Evolutionary conservation across 2,329 filamentous ascomycete species (phyloP).

Genomic region (Talaromyces marneffei): DNA sequence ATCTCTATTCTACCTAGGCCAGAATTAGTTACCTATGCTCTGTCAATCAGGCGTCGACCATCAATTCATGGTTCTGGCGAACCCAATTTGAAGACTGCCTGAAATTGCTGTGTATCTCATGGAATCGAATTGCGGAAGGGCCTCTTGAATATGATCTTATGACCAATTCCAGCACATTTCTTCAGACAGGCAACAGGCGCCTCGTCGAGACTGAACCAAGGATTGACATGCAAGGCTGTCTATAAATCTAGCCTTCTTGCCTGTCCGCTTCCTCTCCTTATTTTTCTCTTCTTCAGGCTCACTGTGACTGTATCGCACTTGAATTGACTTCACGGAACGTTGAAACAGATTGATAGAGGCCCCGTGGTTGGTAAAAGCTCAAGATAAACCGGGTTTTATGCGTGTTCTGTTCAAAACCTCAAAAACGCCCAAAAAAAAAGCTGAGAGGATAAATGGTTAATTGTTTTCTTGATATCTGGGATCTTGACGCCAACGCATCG

Average conservation of each 20-base stretch:
- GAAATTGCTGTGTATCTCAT: background rate
- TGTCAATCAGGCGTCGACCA: background rate
- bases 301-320: conserved; percentile 7
- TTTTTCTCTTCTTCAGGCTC: conserved; percentile 2
- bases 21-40: background rate
- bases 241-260: background rate
- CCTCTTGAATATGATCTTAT: background rate
- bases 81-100: background rate
- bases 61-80: background rate
- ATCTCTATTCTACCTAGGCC: background rate
- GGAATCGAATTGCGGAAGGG: background rate
- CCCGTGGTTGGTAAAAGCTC: conserved; percentile 12
- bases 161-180: background rate
- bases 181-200: background rate
- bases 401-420: conserved; percentile 12
- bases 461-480: conserved; percentile 14
- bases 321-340: conserved; percentile 2
- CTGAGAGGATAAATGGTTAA: conserved; percentile 13
- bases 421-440: conserved; percentile 12
- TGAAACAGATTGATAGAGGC: conserved; percentile 6
- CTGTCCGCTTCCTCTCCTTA: background rate
- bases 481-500: conserved; percentile 5
- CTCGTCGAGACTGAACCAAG: background rate
- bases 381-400: conserved; percentile 14
- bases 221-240: background rate